phyloP scores from a whole-genome alignment of 352 stramenopile genomes.

The Globisporangium uncinulatum region DNA sequence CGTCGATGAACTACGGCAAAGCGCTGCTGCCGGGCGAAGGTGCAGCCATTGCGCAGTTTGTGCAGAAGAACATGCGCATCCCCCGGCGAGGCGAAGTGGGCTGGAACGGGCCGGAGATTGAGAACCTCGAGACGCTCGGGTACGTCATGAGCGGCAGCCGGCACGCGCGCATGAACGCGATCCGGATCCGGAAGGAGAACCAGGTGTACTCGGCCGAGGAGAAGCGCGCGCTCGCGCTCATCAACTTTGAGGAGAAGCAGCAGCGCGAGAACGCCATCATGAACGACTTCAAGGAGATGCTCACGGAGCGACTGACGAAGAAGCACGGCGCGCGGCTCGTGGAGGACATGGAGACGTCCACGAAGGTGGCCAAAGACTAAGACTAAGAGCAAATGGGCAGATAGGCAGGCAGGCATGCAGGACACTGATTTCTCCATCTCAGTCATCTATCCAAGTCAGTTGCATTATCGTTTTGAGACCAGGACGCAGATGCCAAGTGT shows the following conservation, averaged over 20 bases:
- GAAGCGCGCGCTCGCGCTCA: constrained; percentile 95
- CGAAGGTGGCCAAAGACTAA: constrained; percentile 31
- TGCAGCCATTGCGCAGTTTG: constrained; percentile 95
- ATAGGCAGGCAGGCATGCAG: not conserved
- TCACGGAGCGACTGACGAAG: constrained; percentile 83
- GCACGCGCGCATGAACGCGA: constrained; percentile 98
- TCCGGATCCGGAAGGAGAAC: constrained; percentile 99
- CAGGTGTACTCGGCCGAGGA: constrained; percentile 99
- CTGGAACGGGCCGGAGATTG: constrained; percentile 95
- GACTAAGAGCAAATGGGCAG: not conserved
- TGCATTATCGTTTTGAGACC: not conserved
- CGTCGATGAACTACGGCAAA: constrained; percentile 87
- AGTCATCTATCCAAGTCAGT: not conserved
- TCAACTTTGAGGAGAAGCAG: constrained; percentile 99
- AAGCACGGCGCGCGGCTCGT: constrained; percentile 84
- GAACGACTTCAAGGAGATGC: constrained; percentile 95
- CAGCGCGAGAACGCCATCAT: constrained; percentile 97
- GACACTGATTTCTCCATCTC: not conserved
- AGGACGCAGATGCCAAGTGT: constrained; percentile 1
- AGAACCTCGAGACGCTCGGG: constrained; percentile 91
- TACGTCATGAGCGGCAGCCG: constrained; percentile 98
- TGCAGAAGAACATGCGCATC: constrained; percentile 99
- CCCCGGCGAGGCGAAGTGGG: constrained; percentile 97
- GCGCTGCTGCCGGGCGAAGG: constrained; percentile 92
- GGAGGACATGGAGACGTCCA: constrained; percentile 77